phyloP scores from a whole-genome alignment of 441 rosid species.

The Pelargonium citronellum region DNA sequence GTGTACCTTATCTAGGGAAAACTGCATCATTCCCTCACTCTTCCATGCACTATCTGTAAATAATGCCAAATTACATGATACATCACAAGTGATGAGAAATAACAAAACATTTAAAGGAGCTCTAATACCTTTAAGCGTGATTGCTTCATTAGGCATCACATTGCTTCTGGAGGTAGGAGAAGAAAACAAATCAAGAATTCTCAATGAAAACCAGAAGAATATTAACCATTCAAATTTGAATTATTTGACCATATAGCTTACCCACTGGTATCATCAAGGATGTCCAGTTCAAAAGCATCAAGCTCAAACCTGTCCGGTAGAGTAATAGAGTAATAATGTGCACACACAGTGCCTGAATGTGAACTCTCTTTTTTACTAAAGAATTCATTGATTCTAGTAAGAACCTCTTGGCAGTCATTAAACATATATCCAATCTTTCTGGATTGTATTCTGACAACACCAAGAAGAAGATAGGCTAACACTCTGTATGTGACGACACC shows the following conservation, averaged over 20 bases:
- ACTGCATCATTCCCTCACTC: conserved; percentile 25
- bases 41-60: conserved; percentile 46
- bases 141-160: conserved; percentile 50
- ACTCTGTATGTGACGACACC: conserved; percentile 60
- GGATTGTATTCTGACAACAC: conserved; percentile 82
- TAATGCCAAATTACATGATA: conserved; percentile 10
- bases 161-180: conserved; percentile 42
- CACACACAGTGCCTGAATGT: conserved; percentile 21
- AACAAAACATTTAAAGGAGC: conserved; percentile 14
- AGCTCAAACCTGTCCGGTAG: conserved; percentile 54
- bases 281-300: conserved; percentile 84
- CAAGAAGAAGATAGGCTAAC: conserved; percentile 76
- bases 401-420: conserved; percentile 59
- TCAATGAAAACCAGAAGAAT: conserved; percentile 8
- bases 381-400: conserved; percentile 53
- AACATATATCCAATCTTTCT: conserved; percentile 73
- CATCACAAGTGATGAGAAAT: not conserved
- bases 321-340: conserved; percentile 40
- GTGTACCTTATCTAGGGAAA: conserved; percentile 46
- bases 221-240: conserved; percentile 2
- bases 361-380: conserved; percentile 35
- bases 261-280: conserved; percentile 56
- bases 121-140: conserved; percentile 64
- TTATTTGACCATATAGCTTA: conserved; percentile 28
- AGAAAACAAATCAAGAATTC: conserved; percentile 21